These are phyloP conservation scores for Musa beccarii DNA, from an alignment of 176 grass and related monocot species.

Conservation along the genomic window DNA sequence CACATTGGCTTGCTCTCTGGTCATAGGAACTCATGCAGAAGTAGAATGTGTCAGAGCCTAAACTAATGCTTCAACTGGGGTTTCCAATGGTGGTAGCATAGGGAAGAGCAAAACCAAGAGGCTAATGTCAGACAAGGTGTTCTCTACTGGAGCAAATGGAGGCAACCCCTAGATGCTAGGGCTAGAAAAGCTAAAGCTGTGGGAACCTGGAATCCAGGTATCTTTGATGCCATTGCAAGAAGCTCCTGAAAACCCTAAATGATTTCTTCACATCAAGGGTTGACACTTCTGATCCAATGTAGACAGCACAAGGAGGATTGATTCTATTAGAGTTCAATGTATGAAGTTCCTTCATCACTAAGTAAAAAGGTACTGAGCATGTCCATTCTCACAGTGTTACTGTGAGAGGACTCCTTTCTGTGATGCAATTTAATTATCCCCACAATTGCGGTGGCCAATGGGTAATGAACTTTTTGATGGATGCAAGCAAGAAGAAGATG, in stretches of 20 bases:
- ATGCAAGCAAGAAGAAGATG: no score
- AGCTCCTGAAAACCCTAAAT: neutral
- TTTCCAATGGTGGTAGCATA: neutral
- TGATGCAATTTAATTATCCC: no score
- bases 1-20: neutral
- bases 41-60: constrained; percentile 1
- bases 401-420: no score
- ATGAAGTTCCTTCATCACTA: no score
- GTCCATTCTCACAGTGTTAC: no score
- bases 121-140: neutral
- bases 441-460: no score
- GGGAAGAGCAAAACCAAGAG: neutral
- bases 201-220: neutral
- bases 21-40: neutral
- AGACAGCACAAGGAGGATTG: no score
- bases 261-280: neutral
- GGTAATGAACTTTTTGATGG: no score
- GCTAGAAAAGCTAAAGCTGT: neutral
- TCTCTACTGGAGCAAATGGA: neutral
- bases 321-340: no score
- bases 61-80: constrained; percentile 4
- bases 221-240: neutral
- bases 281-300: no score
- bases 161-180: neutral
- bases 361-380: no score